These are phyloP conservation scores for Radiomyces spectabilis DNA, from an alignment of 192 early-diverging fungal genomes.

Conservation along the genomic window DNA sequence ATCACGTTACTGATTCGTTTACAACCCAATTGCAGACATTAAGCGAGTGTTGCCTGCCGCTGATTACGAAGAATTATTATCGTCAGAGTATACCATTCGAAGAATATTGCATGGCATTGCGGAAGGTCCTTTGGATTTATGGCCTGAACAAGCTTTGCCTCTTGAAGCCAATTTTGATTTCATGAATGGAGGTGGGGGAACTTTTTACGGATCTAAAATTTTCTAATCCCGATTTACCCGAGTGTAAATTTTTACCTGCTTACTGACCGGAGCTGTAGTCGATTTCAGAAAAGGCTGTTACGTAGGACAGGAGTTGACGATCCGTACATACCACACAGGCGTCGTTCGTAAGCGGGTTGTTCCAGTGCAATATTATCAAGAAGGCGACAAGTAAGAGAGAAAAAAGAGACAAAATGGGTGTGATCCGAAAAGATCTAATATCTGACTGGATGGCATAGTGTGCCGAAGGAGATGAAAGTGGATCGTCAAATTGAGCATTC, in stretches of 20 bases:
- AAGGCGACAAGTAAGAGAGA: slow-evolving; percentile 33
- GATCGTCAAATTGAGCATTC: background rate
- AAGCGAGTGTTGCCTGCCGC: slow-evolving; percentile 23
- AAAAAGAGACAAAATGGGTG: background rate
- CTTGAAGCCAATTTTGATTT: slow-evolving; percentile 90
- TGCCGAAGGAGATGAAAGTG: slow-evolving; percentile 21
- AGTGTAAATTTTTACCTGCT: too few relatives aligned
- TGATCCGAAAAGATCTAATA: background rate
- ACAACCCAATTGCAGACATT: background rate
- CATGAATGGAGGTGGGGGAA: slow-evolving; percentile 70
- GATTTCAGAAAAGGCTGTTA: slow-evolving; percentile 98
- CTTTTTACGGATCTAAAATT: too few relatives aligned
- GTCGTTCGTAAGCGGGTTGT: slow-evolving; percentile 88
- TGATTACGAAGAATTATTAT: slow-evolving; percentile 41
- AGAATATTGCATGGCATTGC: slow-evolving; percentile 82
- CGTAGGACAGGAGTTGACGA: slow-evolving; percentile 96
- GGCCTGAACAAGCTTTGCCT: slow-evolving; percentile 62
- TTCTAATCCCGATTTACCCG: too few relatives aligned
- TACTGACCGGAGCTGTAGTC: slow-evolving; percentile 42
- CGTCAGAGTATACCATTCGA: slow-evolving; percentile 61
- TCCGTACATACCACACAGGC: slow-evolving; percentile 92
- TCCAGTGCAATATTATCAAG: slow-evolving; percentile 60
- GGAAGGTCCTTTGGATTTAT: slow-evolving; percentile 83
- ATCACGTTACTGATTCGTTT: too few relatives aligned
- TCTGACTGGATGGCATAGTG: slow-evolving; percentile 17